These are phyloP conservation scores for Pseudogymnoascus sp. DNA, from an alignment of 2,329 filamentous ascomycete species.

Conservation along the genomic window DNA sequence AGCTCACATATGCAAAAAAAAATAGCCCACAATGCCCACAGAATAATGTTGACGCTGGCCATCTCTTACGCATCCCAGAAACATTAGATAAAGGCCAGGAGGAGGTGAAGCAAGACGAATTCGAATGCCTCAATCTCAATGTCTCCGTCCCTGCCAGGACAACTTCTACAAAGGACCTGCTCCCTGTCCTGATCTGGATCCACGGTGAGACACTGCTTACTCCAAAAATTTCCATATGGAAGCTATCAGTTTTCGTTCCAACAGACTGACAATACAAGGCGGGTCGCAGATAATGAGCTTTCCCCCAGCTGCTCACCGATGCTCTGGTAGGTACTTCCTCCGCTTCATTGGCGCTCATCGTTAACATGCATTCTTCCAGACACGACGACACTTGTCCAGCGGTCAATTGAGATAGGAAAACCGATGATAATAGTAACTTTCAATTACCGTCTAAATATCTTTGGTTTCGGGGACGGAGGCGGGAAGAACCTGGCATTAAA, in stretches of 20 bases:
- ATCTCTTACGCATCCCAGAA: constrained; percentile 10
- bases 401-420: constrained; percentile 29
- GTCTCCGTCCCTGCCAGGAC: background rate
- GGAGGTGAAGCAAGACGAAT: constrained; percentile 2
- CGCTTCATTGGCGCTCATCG: too few species aligned
- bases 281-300: constrained; percentile 12
- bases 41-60: constrained; percentile 4
- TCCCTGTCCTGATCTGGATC: constrained; percentile 12
- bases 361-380: too few species aligned
- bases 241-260: background rate
- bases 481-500: constrained; percentile 33
- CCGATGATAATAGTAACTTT: constrained; percentile 37
- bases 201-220: constrained; percentile 2
- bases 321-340: too few species aligned
- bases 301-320: background rate
- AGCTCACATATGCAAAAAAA: background rate
- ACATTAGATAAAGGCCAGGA: background rate
- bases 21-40: constrained; percentile 13
- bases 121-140: constrained; percentile 11
- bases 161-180: background rate
- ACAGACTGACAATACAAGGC: background rate
- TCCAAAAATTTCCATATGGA: background rate
- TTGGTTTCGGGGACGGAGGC: constrained; percentile 37
- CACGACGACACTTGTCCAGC: constrained; percentile 25
- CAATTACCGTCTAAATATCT: constrained; percentile 38